A percentile compares a stretch with the other conserved stretches of the same genome.
Evolutionary conservation across 2,329 filamentous ascomycete species (phyloP).

Genomic region (Penicillium occitanis): DNA sequence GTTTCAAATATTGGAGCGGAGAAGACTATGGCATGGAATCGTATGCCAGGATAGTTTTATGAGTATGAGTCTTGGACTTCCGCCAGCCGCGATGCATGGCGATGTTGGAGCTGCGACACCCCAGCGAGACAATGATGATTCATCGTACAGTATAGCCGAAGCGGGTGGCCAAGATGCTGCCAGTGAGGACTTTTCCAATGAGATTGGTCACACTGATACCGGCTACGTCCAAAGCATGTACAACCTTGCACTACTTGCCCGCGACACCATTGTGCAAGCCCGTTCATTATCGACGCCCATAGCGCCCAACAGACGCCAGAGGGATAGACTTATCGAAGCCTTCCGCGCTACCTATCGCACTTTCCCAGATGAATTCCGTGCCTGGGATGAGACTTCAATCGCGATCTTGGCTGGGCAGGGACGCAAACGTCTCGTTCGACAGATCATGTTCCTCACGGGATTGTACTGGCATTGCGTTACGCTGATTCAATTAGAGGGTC

Average conservation of each 20-base stretch:
- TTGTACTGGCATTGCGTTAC: conserved; percentile 22
- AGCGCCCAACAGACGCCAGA: conserved; percentile 18
- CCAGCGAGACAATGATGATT: conserved; percentile 19
- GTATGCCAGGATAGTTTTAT: conserved; percentile 23
- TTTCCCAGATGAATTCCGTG: conserved; percentile 21
- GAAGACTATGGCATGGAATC: conserved; percentile 19
- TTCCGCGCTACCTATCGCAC: conserved; percentile 20
- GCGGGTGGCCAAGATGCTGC: conserved; percentile 6
- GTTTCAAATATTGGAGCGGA: conserved; percentile 17
- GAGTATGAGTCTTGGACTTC: conserved; percentile 22
- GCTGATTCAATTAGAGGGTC: conserved; percentile 18
- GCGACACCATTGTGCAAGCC: conserved; percentile 19
- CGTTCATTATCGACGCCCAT: conserved; percentile 21
- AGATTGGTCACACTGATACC: conserved; percentile 10
- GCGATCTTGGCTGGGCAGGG: conserved; percentile 8
- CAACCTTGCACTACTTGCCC: conserved; percentile 19
- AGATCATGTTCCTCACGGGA: conserved; percentile 21
- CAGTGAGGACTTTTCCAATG: conserved; percentile 19
- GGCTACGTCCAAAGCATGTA: conserved; percentile 23
- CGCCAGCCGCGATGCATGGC: conserved; percentile 15
- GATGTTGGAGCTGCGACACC: conserved; percentile 20
- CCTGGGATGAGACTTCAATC: conserved; percentile 19
- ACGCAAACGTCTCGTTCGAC: conserved; percentile 18
- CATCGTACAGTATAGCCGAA: conserved; percentile 7
- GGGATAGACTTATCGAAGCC: conserved; percentile 10